Percentiles rank a stretch among this genome's conserved stretches.
Evolutionary conservation across 163 green algal genomes (phyloP).

Genomic region (Chlorella variabilis): DNA sequence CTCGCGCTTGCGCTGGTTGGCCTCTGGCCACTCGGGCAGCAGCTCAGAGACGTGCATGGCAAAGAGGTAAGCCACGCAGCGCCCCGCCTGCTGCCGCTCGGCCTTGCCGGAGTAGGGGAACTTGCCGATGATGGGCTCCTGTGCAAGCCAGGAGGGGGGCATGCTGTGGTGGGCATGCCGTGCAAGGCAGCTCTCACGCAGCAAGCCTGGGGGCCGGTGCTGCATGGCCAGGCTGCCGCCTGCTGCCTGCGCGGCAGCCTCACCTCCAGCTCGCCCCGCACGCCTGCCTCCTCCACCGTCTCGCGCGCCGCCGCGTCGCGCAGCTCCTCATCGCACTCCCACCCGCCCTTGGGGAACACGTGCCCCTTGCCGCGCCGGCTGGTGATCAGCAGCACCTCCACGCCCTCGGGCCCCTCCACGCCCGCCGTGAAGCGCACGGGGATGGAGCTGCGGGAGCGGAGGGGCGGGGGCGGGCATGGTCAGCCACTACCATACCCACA

Average conservation of each 20-base stretch:
- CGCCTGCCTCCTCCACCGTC: constrained; percentile 93
- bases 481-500: too few species aligned
- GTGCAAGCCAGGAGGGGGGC: not conserved
- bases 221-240: not conserved
- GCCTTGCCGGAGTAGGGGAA: constrained; percentile 78
- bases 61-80: constrained; percentile 79
- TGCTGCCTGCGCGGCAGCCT: not conserved
- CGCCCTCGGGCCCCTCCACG: constrained; percentile 21
- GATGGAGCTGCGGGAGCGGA: constrained; percentile 68
- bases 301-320: constrained; percentile 84
- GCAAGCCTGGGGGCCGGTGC: too few species aligned
- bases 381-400: constrained; percentile 82
- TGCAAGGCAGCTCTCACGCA: too few species aligned
- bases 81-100: constrained; percentile 30
- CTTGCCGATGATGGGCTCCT: constrained; percentile 71
- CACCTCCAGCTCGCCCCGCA: constrained; percentile 83
- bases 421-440: constrained; percentile 59
- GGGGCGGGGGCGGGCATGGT: too few species aligned
- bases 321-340: constrained; percentile 90
- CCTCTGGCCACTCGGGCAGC: constrained; percentile 83
- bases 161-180: too few species aligned
- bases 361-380: constrained; percentile 75
- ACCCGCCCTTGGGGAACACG: constrained; percentile 93
- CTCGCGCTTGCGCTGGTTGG: constrained; percentile 58
- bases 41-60: constrained; percentile 82